phyloP scores from a whole-genome alignment of 345 rosid species.

The Sonneratia alba region DNA sequence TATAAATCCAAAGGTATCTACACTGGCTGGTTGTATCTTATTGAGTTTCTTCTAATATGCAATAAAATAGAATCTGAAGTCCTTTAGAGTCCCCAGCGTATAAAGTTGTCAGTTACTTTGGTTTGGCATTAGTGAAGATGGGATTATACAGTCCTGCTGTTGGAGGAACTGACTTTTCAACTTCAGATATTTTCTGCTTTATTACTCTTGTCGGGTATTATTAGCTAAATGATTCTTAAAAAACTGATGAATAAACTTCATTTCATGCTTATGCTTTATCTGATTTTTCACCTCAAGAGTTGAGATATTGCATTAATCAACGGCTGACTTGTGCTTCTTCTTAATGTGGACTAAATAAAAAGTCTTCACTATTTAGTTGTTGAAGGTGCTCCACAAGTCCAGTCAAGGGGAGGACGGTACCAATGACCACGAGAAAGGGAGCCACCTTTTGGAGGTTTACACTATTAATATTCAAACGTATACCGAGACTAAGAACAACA shows the following conservation, averaged over 20 bases:
- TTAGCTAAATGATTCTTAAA: too few species aligned
- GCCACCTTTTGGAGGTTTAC: slow-evolving; percentile 95
- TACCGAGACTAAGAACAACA: slow-evolving; percentile 94
- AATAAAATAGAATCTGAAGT: neutral
- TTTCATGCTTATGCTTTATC: too few species aligned
- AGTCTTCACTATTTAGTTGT: slow-evolving; percentile 31
- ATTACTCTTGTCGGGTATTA: too few species aligned
- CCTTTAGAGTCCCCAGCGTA: neutral
- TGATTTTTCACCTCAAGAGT: too few species aligned
- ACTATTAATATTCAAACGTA: slow-evolving; percentile 97
- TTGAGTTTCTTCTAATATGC: neutral
- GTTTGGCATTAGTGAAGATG: neutral
- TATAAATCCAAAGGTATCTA: slow-evolving; percentile 77
- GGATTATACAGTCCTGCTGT: neutral
- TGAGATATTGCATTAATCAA: too few species aligned
- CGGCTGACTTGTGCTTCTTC: too few species aligned
- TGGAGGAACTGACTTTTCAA: neutral
- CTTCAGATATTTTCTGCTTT: too few species aligned
- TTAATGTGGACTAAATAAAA: too few species aligned
- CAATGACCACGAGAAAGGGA: slow-evolving; percentile 99
- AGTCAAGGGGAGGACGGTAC: slow-evolving; percentile 97
- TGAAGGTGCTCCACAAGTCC: slow-evolving; percentile 93
- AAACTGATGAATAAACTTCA: too few species aligned
- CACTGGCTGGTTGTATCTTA: neutral
- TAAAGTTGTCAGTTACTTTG: neutral